Evolutionary conservation across 1,139 yeast species (phyloP).

Genomic region (Geotrichum australiense): DNA sequence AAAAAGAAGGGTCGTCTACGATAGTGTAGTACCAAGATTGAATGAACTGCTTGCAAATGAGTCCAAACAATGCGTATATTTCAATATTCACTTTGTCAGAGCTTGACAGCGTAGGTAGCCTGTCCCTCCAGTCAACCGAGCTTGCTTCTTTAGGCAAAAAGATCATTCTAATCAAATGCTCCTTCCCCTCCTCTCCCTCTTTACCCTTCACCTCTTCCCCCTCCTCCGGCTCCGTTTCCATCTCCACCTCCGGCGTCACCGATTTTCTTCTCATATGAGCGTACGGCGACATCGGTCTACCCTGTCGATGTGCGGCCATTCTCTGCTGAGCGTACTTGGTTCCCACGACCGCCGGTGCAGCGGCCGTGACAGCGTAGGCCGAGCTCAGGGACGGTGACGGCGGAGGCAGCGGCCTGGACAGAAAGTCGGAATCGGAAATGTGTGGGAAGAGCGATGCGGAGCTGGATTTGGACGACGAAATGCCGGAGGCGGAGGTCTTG

Average conservation of each 20-base stretch:
- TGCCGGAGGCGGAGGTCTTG: slow-evolving; percentile 12
- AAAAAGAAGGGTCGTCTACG: slow-evolving; percentile 39
- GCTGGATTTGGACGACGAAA: slow-evolving; percentile 5
- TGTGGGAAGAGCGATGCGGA: slow-evolving; percentile 1
- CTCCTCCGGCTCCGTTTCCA: background rate
- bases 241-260: background rate
- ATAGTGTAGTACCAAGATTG: slow-evolving; percentile 41
- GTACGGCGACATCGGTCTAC: background rate
- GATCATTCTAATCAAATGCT: slow-evolving; percentile 14
- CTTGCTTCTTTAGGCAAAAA: slow-evolving; percentile 14
- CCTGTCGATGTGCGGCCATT: background rate
- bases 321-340: background rate
- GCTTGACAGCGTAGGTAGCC: slow-evolving; percentile 14
- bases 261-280: background rate
- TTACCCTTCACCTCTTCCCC: background rate
- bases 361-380: background rate
- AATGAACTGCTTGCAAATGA: slow-evolving; percentile 42
- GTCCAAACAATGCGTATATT: slow-evolving; percentile 41
- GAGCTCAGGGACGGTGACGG: no score
- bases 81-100: slow-evolving; percentile 37
- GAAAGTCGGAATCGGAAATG: slow-evolving; percentile 2
- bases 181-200: slow-evolving; percentile 7
- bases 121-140: slow-evolving; percentile 15
- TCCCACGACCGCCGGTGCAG: background rate
- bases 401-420: background rate